Conservation (phyloP, 106 monocot species). For the Dactylorhiza incarnata region DNA sequence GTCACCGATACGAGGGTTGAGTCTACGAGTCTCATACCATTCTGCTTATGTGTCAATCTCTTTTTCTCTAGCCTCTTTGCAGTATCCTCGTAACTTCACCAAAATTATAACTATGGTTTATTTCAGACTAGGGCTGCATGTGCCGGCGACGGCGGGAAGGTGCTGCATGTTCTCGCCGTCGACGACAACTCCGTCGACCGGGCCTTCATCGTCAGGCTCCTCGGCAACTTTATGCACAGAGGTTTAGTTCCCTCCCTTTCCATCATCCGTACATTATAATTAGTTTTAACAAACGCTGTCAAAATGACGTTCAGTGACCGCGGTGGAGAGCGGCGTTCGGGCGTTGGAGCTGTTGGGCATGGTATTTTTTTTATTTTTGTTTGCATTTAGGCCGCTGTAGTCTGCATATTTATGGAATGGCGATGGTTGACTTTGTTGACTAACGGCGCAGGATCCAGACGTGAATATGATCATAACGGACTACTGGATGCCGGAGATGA, state of each 20-base stretch:
- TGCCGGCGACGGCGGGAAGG: background rate
- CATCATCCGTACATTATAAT: background rate
- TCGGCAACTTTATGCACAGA: slow-evolving; percentile 34
- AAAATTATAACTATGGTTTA: too few relatives aligned
- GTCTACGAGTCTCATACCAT: too few relatives aligned
- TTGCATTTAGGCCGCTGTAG: background rate
- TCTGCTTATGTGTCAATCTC: too few relatives aligned
- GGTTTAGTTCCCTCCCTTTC: slow-evolving; percentile 14
- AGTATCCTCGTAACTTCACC: too few relatives aligned
- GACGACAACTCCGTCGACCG: slow-evolving; percentile 72
- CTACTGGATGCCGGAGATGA: slow-evolving; percentile 97
- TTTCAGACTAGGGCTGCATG: too few relatives aligned
- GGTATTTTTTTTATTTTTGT: too few relatives aligned
- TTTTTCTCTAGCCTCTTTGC: too few relatives aligned
- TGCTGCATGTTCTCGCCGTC: slow-evolving; percentile 50
- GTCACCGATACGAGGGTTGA: too few relatives aligned
- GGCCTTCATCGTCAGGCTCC: slow-evolving; percentile 43
- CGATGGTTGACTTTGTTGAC: too few relatives aligned
- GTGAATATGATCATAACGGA: slow-evolving; percentile 90
- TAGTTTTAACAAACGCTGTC: background rate
- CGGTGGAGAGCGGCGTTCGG: slow-evolving; percentile 66
- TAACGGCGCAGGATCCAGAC: slow-evolving; percentile 27
- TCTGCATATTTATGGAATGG: background rate
- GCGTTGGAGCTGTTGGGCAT: slow-evolving; percentile 64
- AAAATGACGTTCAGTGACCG: slow-evolving; percentile 37